Evolutionary conservation across 2,329 filamentous ascomycete species (phyloP).

Genomic region (Alternaria infectoria): DNA sequence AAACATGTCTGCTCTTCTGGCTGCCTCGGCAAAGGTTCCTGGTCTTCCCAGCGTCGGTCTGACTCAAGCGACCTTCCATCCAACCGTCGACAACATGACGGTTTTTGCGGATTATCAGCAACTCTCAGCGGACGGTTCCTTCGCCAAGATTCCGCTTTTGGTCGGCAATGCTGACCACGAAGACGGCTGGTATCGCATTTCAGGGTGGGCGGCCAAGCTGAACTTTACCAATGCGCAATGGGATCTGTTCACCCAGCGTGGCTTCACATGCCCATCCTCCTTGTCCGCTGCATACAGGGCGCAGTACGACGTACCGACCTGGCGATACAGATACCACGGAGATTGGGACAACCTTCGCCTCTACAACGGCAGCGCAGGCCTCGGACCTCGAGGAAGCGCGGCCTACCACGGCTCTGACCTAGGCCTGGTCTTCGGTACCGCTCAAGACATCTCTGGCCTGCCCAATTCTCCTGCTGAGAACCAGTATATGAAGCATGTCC

Average conservation of each 20-base stretch:
- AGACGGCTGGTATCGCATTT: slow-evolving; percentile 37
- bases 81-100: slow-evolving; percentile 38
- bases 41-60: slow-evolving; percentile 32
- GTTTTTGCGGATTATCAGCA: slow-evolving; percentile 39
- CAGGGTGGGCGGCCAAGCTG: slow-evolving; percentile 27
- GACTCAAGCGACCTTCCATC: slow-evolving; percentile 37
- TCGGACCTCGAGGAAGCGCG: slow-evolving; percentile 36
- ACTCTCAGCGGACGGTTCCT: slow-evolving; percentile 26
- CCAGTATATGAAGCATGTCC: slow-evolving; percentile 32
- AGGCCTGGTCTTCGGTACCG: slow-evolving; percentile 44
- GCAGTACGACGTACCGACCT: slow-evolving; percentile 40
- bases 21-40: slow-evolving; percentile 35
- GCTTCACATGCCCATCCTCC: slow-evolving; percentile 34
- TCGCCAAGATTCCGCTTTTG: slow-evolving; percentile 33
- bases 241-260: slow-evolving; percentile 29
- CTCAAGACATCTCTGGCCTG: slow-evolving; percentile 31
- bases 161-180: slow-evolving; percentile 34
- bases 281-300: slow-evolving; percentile 26
- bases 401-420: slow-evolving; percentile 49
- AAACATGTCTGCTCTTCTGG: slow-evolving; percentile 25
- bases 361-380: slow-evolving; percentile 34
- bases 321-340: slow-evolving; percentile 47
- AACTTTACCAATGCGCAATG: slow-evolving; percentile 32
- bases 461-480: slow-evolving; percentile 32
- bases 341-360: slow-evolving; percentile 45